Evolutionary conservation across 2,329 filamentous ascomycete genomes (phyloP).

Genomic region (Nakataea oryzae): DNA sequence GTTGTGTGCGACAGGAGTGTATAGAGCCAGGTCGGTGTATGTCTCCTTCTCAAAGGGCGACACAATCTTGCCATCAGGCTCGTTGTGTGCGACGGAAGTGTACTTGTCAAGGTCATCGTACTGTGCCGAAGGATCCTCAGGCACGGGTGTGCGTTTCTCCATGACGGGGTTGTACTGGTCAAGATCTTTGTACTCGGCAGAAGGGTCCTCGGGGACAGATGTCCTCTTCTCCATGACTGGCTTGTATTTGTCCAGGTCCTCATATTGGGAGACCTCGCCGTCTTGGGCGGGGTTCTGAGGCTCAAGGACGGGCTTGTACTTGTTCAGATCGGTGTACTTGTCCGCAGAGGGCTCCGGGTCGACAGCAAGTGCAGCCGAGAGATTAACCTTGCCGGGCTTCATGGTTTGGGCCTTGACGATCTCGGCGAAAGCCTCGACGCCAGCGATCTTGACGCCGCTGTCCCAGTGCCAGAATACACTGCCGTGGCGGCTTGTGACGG

Average conservation of each 20-base stretch:
- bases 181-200: constrained; percentile 18
- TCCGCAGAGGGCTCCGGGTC: neutral
- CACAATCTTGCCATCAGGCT: constrained; percentile 27
- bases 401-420: constrained; percentile 9
- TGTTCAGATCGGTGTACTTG: constrained; percentile 16
- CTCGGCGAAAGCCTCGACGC: neutral
- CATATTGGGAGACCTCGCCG: neutral
- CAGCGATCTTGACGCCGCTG: constrained; percentile 3
- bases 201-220: neutral
- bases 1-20: constrained; percentile 21
- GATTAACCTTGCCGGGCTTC: neutral
- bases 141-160: constrained; percentile 15
- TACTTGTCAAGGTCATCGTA: constrained; percentile 33
- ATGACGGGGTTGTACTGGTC: constrained; percentile 25
- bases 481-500: constrained; percentile 6
- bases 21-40: constrained; percentile 27
- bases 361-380: neutral
- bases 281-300: constrained; percentile 11
- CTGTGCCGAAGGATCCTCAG: constrained; percentile 16
- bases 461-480: constrained; percentile 12
- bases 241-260: constrained; percentile 7
- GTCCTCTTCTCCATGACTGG: constrained; percentile 3
- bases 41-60: constrained; percentile 23
- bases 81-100: constrained; percentile 19
- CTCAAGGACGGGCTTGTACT: constrained; percentile 23